Conservation (phyloP, 768 basidiomycete genomes). For the Nidula microcarpa region DNA sequence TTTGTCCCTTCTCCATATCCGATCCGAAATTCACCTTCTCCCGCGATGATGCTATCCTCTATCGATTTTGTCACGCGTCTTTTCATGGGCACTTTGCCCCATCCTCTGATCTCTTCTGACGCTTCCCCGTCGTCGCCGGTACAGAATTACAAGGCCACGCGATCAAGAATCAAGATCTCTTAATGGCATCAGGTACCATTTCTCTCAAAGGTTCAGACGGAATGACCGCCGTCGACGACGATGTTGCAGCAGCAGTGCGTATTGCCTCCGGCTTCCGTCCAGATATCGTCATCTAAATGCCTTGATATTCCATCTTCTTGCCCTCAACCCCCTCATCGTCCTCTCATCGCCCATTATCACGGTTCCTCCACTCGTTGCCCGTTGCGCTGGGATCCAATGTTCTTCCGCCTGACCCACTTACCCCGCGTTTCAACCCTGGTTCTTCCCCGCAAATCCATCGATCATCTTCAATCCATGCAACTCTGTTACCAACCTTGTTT, state of each 20-base stretch:
- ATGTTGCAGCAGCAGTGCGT: constrained; percentile 82
- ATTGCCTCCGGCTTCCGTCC: too few species aligned
- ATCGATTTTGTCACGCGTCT: constrained; percentile 12
- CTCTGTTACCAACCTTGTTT: too few species aligned
- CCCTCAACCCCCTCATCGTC: constrained; percentile 5
- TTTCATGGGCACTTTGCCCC: constrained; percentile 3
- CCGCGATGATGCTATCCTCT: constrained; percentile 9
- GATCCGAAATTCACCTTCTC: constrained; percentile 14
- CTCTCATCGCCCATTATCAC: not conserved
- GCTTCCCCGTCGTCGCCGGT: constrained; percentile 3
- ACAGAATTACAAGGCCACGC: constrained; percentile 95
- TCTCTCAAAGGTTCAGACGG: constrained; percentile 80
- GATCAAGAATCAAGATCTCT: constrained; percentile 93
- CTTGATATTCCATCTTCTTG: constrained; percentile 3
- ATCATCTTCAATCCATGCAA: not conserved
- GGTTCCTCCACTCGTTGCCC: not conserved
- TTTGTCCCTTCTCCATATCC: constrained; percentile 9
- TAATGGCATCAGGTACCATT: constrained; percentile 86
- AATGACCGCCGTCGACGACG: constrained; percentile 84
- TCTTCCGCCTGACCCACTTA: not conserved
- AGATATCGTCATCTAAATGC: too few species aligned
- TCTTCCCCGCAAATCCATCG: not conserved
- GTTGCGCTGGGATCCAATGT: not conserved
- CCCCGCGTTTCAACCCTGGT: not conserved
- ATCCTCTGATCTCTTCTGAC: constrained; percentile 1